phyloP scores from a whole-genome alignment of 2,329 filamentous ascomycete genomes.

The Xylariaceae sp. region DNA sequence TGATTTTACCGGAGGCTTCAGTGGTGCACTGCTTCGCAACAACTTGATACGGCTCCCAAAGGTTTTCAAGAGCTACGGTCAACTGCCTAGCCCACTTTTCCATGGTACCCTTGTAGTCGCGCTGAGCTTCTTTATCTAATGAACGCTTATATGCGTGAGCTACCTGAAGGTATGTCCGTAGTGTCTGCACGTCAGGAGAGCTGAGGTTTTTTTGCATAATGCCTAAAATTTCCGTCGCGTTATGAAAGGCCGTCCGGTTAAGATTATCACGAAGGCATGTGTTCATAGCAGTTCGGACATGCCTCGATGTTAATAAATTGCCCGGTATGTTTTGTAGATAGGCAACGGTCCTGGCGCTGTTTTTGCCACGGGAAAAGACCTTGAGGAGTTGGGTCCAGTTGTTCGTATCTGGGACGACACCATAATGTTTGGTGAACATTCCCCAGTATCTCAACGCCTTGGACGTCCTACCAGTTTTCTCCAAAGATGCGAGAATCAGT shows the following conservation, averaged over 20 bases:
- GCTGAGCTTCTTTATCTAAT: conserved; percentile 42
- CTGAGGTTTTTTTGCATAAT: conserved; percentile 58
- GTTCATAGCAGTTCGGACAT: conserved; percentile 75
- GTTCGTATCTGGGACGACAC: conserved; percentile 72
- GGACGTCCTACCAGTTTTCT: conserved; percentile 63
- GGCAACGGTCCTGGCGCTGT: conserved; percentile 65
- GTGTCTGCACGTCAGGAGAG: conserved; percentile 55
- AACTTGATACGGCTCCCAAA: conserved; percentile 56
- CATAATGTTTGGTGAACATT: conserved; percentile 64
- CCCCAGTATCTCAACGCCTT: conserved; percentile 81
- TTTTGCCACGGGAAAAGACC: conserved; percentile 68
- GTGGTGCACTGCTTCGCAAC: conserved; percentile 23
- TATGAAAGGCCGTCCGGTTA: conserved; percentile 71
- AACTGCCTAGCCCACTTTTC: conserved; percentile 58
- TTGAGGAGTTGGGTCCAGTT: conserved; percentile 74
- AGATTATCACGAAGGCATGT: conserved; percentile 77
- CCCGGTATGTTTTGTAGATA: conserved; percentile 63
- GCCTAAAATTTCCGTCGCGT: conserved; percentile 69
- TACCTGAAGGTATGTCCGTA: conserved; percentile 63
- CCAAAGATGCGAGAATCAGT: conserved; percentile 69
- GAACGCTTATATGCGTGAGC: conserved; percentile 55
- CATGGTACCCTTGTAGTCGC: conserved; percentile 46
- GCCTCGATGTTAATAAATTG: conserved; percentile 52
- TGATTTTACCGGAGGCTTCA: neutral
- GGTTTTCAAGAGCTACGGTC: conserved; percentile 52